A percentile compares a stretch with the other conserved stretches of the same genome.
phyloP scores from a whole-genome alignment of 2,329 filamentous ascomycete genomes.

The Ceratocystis ficicola region DNA sequence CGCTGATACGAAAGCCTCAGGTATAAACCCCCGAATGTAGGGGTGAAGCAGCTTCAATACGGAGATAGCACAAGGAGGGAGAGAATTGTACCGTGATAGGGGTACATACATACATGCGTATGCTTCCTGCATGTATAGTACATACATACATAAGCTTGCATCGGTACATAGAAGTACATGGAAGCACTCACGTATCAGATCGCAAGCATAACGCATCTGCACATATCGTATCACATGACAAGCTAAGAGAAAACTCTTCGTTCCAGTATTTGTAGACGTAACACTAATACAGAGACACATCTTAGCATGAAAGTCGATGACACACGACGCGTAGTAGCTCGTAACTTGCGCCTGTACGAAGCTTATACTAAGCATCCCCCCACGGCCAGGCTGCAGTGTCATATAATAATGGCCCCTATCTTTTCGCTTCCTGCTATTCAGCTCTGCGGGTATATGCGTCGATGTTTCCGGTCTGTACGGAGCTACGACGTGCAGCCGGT shows the following conservation, averaged over 20 bases:
- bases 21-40: background rate
- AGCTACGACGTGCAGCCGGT: constrained; percentile 2
- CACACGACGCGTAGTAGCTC: background rate
- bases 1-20: background rate
- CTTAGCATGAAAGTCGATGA: background rate
- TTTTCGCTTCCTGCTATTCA: constrained; percentile 5
- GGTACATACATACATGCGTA: background rate
- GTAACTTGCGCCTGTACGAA: background rate
- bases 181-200: too few species aligned
- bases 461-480: background rate
- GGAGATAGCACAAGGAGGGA: background rate
- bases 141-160: background rate
- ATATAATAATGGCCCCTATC: background rate
- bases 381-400: background rate
- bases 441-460: constrained; percentile 7
- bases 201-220: too few species aligned
- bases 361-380: background rate
- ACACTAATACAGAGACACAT: constrained; percentile 1
- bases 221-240: background rate
- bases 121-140: background rate
- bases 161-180: background rate
- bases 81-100: background rate
- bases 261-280: background rate
- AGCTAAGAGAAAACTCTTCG: background rate
- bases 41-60: background rate